phyloP scores from a whole-genome alignment of 768 basidiomycete species.

The Amanita rimosa region DNA sequence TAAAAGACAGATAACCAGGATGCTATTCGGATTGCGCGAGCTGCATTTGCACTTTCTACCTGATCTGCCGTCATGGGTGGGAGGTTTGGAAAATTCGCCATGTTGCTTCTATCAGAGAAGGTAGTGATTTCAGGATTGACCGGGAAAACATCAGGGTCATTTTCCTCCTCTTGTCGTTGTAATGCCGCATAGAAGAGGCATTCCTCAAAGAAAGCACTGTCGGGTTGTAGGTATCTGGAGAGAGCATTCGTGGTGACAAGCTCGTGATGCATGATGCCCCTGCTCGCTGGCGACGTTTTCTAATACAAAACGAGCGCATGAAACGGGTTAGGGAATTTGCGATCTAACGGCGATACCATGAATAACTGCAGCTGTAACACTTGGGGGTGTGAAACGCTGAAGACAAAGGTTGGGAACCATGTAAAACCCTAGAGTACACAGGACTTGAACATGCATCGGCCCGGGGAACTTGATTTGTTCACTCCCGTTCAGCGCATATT shows the following conservation, averaged over 20 bases:
- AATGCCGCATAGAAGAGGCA: conserved; percentile 26
- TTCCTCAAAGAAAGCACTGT: conserved; percentile 20
- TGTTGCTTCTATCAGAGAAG: background rate
- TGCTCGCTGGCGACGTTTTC: background rate
- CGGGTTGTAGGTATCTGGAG: background rate
- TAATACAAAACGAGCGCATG: background rate
- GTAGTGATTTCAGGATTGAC: background rate
- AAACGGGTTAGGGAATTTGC: no score
- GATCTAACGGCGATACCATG: no score
- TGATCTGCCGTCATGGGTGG: conserved; percentile 7
- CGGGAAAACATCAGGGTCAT: background rate
- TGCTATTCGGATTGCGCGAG: conserved; percentile 35
- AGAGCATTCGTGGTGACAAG: no score
- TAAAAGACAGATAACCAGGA: conserved; percentile 42
- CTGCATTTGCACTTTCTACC: conserved; percentile 23
- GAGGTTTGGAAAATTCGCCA: background rate
- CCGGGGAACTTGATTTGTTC: no score
- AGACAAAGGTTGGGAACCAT: no score
- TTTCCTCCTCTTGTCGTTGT: conserved; percentile 17
- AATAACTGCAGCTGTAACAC: no score
- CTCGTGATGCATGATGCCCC: background rate
- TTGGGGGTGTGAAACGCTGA: no score
- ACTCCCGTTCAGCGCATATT: no score
- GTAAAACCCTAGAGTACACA: no score
- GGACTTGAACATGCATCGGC: no score